These are phyloP conservation scores for Fusarium drepaniforme DNA, from an alignment of 2,329 filamentous ascomycete genomes.

Conservation along the genomic window DNA sequence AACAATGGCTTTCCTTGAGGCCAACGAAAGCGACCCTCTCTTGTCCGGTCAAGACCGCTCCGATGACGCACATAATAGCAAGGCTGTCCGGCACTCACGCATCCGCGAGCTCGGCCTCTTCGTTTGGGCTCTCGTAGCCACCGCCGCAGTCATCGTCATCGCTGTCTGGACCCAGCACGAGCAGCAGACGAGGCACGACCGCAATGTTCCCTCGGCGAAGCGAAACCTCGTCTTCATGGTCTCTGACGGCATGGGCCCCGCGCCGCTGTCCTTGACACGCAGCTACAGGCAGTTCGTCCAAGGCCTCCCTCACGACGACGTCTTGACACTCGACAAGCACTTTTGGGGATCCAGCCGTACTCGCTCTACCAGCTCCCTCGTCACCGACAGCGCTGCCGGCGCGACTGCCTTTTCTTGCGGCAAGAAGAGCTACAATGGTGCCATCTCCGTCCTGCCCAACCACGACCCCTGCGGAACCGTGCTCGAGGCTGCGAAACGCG, in stretches of 20 bases:
- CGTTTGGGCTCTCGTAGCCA: constrained; percentile 85
- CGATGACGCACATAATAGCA: constrained; percentile 37
- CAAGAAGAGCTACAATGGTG: constrained; percentile 95
- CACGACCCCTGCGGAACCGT: constrained; percentile 90
- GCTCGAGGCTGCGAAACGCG: constrained; percentile 91
- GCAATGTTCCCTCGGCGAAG: constrained; percentile 69
- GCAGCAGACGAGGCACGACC: constrained; percentile 58
- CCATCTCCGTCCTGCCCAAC: constrained; percentile 90
- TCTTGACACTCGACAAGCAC: constrained; percentile 85
- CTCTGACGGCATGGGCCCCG: constrained; percentile 97
- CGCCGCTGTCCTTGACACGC: constrained; percentile 87
- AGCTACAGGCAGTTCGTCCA: constrained; percentile 85
- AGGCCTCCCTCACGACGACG: constrained; percentile 79
- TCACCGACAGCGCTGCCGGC: constrained; percentile 97
- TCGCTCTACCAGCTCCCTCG: constrained; percentile 83
- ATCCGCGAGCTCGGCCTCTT: constrained; percentile 81
- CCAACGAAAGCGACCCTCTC: constrained; percentile 59
- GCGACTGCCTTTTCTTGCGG: constrained; percentile 96
- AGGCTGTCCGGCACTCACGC: constrained; percentile 53
- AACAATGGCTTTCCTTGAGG: constrained; percentile 42
- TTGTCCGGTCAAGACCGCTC: constrained; percentile 51
- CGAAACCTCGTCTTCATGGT: constrained; percentile 99
- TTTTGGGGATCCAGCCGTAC: constrained; percentile 93
- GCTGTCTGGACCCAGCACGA: constrained; percentile 84
- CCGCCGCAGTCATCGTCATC: constrained; percentile 81